phyloP scores from a whole-genome alignment of 208 protist genomes.

The Trypanosoma melophagium region DNA sequence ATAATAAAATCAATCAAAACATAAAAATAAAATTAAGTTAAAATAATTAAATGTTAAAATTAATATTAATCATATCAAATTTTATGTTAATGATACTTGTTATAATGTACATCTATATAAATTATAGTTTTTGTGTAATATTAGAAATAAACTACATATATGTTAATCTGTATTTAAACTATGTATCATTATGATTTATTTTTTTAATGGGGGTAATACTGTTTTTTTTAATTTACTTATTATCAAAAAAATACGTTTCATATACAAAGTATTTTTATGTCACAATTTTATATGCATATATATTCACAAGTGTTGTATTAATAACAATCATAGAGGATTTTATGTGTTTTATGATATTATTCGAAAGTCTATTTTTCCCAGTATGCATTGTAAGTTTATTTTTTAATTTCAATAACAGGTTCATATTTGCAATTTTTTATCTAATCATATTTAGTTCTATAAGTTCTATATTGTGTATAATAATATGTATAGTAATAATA shows the following conservation, averaged over 20 bases:
- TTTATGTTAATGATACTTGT: slow-evolving; percentile 59
- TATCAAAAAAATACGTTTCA: slow-evolving; percentile 44
- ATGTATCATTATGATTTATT: slow-evolving; percentile 81
- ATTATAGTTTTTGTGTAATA: slow-evolving; percentile 81
- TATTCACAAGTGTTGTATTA: slow-evolving; percentile 43
- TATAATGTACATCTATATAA: slow-evolving; percentile 68
- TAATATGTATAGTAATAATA: slow-evolving; percentile 54
- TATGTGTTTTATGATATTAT: slow-evolving; percentile 76
- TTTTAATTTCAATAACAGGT: slow-evolving; percentile 84
- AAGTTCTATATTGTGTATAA: slow-evolving; percentile 50
- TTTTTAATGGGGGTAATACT: slow-evolving; percentile 43
- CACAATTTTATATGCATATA: slow-evolving; percentile 41
- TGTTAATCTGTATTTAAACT: slow-evolving; percentile 74
- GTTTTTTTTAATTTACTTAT: slow-evolving; percentile 57
- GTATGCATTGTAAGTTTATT: slow-evolving; percentile 79
- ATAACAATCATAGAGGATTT: slow-evolving; percentile 60
- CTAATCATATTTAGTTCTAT: slow-evolving; percentile 55
- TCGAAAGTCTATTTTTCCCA: slow-evolving; percentile 81
- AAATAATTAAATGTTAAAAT: slow-evolving; percentile 80
- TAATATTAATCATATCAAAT: slow-evolving; percentile 46
- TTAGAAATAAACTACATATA: slow-evolving; percentile 71
- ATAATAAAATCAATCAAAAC: slow-evolving; percentile 68
- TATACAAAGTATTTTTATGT: slow-evolving; percentile 62
- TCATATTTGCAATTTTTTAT: slow-evolving; percentile 58
- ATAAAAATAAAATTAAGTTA: slow-evolving; percentile 82